Base-by-base conservation (phyloP, 306 rosid species). In the Cicer cuneatum region DNA sequence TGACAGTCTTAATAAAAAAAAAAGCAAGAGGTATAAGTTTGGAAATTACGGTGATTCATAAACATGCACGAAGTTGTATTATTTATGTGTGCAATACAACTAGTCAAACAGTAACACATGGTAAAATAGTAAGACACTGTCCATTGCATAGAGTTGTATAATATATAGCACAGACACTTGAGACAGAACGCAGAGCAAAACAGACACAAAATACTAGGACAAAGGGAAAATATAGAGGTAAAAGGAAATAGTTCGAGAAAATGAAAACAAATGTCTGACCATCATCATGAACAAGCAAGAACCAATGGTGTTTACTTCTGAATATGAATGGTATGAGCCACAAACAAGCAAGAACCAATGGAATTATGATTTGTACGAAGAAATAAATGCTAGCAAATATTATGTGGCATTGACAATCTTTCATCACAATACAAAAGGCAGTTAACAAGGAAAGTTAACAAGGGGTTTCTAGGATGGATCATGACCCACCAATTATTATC, bases 341-440 rank as follows among this genome's bases (percentile, higher is more conserved):
- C 15, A 38, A 6, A 37, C 46, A 60, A 60, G 66, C 66, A 35
- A 60, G 21, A 35, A 13, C 12, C 46, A 9, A 39, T 39, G 6
- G 42, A 39, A 39, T 5, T 39, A 60, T 62, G 68, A 62, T 13
- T 7, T 62, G 48, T 13, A 60, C n/a, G 48, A 15, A 40, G 35
- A 63, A 39, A 24, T 1, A 11, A 43, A 45, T 46, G 54, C 19
- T 43, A 24, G 71, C 71, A 66, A 66, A 45, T 66, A 10, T 9
- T 42, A 42, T 42, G 21, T 65, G 54, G 53, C 53, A 42, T 19
- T 5, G 52, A 38, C 15, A 41, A 9, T 19, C 53, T 38, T 41
- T 11, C 24, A 42, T 56, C 49, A 41, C 70, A 64, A 4, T 8
- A 18, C 7, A 57, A 57, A 57, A 57, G 64, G 7, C 64, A 51